A percentile compares a stretch with the other conserved stretches of the same genome.
Evolutionary conservation across 805 yeast species (phyloP).

Genomic region (Brettanomyces bruxellensis): DNA sequence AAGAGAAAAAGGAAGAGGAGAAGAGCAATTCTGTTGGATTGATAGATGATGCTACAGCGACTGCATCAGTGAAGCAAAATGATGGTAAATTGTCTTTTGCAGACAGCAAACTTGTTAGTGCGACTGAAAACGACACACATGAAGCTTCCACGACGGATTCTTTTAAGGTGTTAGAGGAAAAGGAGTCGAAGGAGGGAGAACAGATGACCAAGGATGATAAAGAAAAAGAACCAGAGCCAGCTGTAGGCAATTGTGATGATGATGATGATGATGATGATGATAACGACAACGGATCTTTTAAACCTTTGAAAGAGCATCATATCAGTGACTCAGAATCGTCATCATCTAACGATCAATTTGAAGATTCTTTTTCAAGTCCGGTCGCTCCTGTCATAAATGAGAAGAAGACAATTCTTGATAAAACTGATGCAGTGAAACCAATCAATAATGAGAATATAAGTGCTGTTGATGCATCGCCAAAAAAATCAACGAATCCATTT

Average conservation of each 20-base stretch:
- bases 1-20: not conserved
- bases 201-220: not conserved
- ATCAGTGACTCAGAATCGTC: conserved; percentile 1
- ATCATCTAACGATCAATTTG: not conserved
- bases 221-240: not conserved
- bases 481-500: conserved; percentile 16
- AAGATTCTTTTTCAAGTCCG: not conserved
- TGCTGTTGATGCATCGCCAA: not conserved
- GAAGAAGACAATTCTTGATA: not conserved
- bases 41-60: not conserved
- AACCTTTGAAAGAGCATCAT: not conserved
- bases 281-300: too few relatives aligned
- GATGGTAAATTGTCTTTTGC: not conserved
- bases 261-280: not conserved
- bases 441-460: not conserved
- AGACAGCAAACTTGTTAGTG: not conserved
- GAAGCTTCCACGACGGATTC: not conserved
- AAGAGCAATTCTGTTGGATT: not conserved
- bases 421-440: not conserved
- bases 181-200: not conserved
- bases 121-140: not conserved
- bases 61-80: not conserved
- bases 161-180: not conserved
- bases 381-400: not conserved
- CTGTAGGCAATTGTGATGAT: not conserved